phyloP scores from a whole-genome alignment of 2,329 filamentous ascomycete genomes.

The Cladosporium sp. region DNA sequence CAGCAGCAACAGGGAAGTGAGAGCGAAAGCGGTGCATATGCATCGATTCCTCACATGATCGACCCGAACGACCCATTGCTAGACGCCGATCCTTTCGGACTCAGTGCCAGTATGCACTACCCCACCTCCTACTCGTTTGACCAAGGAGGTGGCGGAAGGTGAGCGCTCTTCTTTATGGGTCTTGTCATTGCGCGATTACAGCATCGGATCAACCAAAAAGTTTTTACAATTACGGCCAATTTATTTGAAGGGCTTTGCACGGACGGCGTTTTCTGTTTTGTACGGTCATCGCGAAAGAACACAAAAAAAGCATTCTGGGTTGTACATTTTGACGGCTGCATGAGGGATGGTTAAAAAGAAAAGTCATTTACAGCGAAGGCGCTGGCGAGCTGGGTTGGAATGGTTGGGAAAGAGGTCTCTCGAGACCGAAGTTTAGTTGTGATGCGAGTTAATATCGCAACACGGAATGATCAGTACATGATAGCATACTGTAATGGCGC shows the following conservation, averaged over 20 bases:
- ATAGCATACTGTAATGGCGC: not conserved
- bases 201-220: slow-evolving; percentile 9
- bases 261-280: slow-evolving; percentile 11
- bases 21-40: slow-evolving; percentile 24
- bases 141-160: slow-evolving; percentile 21
- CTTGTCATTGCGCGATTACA: not conserved
- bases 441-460: not conserved
- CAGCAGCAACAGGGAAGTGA: slow-evolving; percentile 15
- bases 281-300: not conserved
- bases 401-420: not conserved
- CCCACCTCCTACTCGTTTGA: slow-evolving; percentile 68
- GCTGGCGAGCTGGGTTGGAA: not conserved
- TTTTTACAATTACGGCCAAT: not conserved
- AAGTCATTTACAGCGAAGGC: slow-evolving; percentile 17
- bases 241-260: not conserved
- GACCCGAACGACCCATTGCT: slow-evolving; percentile 82
- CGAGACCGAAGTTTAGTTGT: not conserved
- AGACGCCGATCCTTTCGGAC: slow-evolving; percentile 89
- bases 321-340: slow-evolving; percentile 13
- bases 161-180: not conserved
- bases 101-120: slow-evolving; percentile 94
- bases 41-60: slow-evolving; percentile 49
- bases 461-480: not conserved
- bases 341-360: slow-evolving; percentile 8
- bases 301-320: slow-evolving; percentile 14